These are phyloP conservation scores for Penicillium chermesinum DNA, from an alignment of 495 filamentous ascomycete species.

Conservation along the genomic window DNA sequence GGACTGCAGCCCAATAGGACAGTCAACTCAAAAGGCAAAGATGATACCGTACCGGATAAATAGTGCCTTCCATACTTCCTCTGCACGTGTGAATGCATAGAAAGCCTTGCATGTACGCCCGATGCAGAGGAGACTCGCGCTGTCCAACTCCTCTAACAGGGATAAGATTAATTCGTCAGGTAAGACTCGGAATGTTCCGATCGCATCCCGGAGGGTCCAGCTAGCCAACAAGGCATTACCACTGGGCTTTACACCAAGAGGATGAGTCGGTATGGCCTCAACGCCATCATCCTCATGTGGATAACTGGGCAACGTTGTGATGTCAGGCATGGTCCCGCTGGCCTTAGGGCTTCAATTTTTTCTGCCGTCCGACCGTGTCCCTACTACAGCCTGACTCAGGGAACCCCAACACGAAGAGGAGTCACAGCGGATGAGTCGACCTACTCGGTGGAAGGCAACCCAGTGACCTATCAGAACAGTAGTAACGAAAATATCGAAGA, in stretches of 20 bases:
- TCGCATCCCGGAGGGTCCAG: constrained; percentile 57
- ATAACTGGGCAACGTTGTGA: constrained; percentile 24
- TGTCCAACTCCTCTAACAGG: constrained; percentile 71
- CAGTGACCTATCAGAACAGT: neutral
- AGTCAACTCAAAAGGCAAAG: too few species aligned
- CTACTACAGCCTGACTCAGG: constrained; percentile 1
- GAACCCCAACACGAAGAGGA: neutral
- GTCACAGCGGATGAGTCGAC: neutral
- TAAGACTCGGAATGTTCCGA: constrained; percentile 58
- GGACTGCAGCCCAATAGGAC: too few species aligned
- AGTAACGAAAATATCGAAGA: constrained; percentile 3
- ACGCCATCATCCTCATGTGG: constrained; percentile 15
- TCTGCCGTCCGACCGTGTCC: constrained; percentile 12
- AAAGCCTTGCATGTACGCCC: constrained; percentile 85
- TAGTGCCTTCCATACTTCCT: constrained; percentile 87
- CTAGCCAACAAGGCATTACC: constrained; percentile 75
- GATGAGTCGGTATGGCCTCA: constrained; percentile 66
- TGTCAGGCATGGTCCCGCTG: constrained; percentile 31
- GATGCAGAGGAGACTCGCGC: constrained; percentile 53
- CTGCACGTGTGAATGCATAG: constrained; percentile 77
- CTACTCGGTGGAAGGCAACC: neutral
- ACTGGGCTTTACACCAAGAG: constrained; percentile 77
- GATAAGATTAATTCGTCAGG: constrained; percentile 80
- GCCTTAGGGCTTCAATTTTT: constrained; percentile 28
- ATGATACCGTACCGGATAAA: constrained; percentile 71